A percentile compares a stretch with the other conserved stretches of the same genome.
Evolutionary conservation across 129 eudicot genomes (phyloP).

Genomic region (Chrysanthemum seticuspe): DNA sequence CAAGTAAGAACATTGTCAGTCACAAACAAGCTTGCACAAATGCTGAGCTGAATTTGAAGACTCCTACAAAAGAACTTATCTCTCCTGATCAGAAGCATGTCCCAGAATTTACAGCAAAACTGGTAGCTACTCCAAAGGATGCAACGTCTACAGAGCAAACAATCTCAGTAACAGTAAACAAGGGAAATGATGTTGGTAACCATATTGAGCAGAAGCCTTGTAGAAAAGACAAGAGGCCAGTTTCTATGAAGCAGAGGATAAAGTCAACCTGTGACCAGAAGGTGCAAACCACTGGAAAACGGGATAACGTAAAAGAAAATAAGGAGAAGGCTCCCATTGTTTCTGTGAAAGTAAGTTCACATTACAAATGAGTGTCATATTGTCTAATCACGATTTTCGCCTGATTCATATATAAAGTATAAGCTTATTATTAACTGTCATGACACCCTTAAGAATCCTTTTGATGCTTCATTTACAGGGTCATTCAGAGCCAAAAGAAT

Average conservation of each 20-base stretch:
- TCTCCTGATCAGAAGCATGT: conserved; percentile 34
- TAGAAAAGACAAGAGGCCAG: conserved; percentile 39
- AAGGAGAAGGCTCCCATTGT: conserved; percentile 28
- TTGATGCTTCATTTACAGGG: conserved; percentile 48
- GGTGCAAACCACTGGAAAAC: conserved; percentile 26
- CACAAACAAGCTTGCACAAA: conserved; percentile 19
- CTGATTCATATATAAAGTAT: conserved; percentile 4
- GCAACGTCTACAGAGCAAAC: conserved; percentile 23
- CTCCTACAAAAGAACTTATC: conserved; percentile 16
- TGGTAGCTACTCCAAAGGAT: conserved; percentile 27
- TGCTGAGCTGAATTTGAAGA: conserved; percentile 21
- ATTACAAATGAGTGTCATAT: conserved; percentile 12
- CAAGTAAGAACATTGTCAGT: conserved; percentile 5
- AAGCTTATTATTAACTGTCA: conserved; percentile 13
- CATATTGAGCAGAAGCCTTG: conserved; percentile 29
- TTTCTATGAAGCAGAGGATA: conserved; percentile 38
- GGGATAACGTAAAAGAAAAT: conserved; percentile 38
- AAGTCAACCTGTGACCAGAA: conserved; percentile 33
- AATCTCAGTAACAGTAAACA: conserved; percentile 24
- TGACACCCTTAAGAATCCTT: conserved; percentile 2
- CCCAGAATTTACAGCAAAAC: conserved; percentile 23
- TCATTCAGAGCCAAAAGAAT: conserved; percentile 40
- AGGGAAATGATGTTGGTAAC: conserved; percentile 25
- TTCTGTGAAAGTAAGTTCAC: conserved; percentile 44
- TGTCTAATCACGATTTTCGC: conserved; percentile 16